Base-by-base conservation (phyloP, 306 rosid species). In the Quercus agrifolia region DNA sequence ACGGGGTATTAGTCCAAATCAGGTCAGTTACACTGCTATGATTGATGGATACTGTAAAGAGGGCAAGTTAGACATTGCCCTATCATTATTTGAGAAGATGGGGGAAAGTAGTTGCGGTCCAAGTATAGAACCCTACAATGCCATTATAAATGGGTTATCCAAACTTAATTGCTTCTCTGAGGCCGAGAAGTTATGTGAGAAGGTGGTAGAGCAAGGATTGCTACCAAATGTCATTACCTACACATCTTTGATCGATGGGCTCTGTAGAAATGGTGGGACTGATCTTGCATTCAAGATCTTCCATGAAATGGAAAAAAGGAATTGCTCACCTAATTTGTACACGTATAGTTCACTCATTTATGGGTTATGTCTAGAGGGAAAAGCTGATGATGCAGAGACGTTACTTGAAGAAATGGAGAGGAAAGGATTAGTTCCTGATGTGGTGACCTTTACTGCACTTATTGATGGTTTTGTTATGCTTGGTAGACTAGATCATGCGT, bases 401-500 rank as follows among this genome's bases (percentile, higher is more conserved):
- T 77, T 83, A 56, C 81, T 86, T 20, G 83, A 83, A 73, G 83
- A 75, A 74, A 80, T 86, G 78, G 85, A 80, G 64, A 70, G 23
- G 49, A 78, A 80, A 70, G 87, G 89, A 74, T 35, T 86, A 61
- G 55, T 57, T 75, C 89, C 89, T 64, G 89, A 86, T 77, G 89
- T 49, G 82, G 85, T 82, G 57, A 82, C 82, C 31, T 86, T 73
- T 76, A 82, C 89, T 62, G 79, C 86, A 6, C 86, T 86, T 6
- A 82, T 86, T 71, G 81, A 82, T 77, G 89, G 89, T 68, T 82
- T 82, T 86, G 82, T 86, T 76, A 72, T 58, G 76, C 84, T 79
- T 77, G 82, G 89, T 54, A 82, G 77, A 70, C 73, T 79, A 57
- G 82, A 86, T 77, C 82, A 73, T 59, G 86, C 86, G 3, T 82